Evolutionary conservation across 768 basidiomycete species (phyloP), one percentile per base, ranked within the genome.

Genomic region (Mycena kentingensis): DNA sequence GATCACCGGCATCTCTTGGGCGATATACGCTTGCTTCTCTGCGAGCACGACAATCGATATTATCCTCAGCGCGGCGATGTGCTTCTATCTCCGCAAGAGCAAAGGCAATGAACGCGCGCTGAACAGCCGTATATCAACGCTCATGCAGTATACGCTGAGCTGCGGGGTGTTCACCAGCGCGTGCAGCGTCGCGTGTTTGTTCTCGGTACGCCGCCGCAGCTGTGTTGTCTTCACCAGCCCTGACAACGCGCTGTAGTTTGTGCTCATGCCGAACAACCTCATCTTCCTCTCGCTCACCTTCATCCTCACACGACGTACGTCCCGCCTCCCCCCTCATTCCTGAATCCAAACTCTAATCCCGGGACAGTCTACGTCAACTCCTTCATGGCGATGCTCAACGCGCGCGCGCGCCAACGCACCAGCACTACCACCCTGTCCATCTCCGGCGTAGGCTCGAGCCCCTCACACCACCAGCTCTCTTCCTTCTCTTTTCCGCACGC

Each of bases 341-440:
- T 35, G 26, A 34, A 5, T 32, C 8, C 34, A 13, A 2, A 29
- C 27, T 51, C 48, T 26, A 27, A 42, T 24, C 41, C 24, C 21
- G 1, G 18, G 3, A 1, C 51, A 80, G 79, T 81, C 7, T 80
- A 80, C 48, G 70, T 76, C 28, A 73, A 71, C n/a, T 79, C 78
- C 0, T 81, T 65, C 57, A 49, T 62, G 27, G 65, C 64, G 16
- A 67, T 67, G 66, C 50, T 59, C 43, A 59, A 59, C 53, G 58
- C 58, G 3, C 53, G 58, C 8, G 44, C 47, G 13, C 58, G 58
- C 5, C 41, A 27, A 19, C 41, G 41, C 12, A 19, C 13, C 10
- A 37, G 36, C 36, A 11, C 7, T 18, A 6, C 19, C 11, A 11
- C 18, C 41, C 24, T n/a, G 22, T 24, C 41, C 22, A 12, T 5